These are phyloP conservation scores for Scheffersomyces titani DNA, from an alignment of 1,139 yeast genomes.

Conservation along the genomic window DNA sequence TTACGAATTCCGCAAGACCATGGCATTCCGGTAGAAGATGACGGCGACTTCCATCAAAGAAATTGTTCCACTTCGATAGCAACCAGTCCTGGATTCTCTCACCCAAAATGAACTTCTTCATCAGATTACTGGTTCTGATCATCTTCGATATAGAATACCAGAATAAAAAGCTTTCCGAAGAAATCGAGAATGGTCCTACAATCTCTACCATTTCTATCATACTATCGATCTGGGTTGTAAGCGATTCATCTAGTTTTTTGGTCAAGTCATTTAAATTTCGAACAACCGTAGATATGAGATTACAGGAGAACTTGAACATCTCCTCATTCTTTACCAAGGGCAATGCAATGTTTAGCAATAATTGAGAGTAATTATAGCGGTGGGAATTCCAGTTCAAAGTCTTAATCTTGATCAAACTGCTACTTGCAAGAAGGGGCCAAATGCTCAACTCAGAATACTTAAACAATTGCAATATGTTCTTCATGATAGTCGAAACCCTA, in stretches of 20 bases:
- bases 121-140: conserved; percentile 30
- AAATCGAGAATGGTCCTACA: conserved; percentile 55
- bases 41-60: background rate
- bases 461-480: conserved; percentile 20
- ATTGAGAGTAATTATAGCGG: conserved; percentile 13
- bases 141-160: conserved; percentile 52
- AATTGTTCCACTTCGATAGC: conserved; percentile 36
- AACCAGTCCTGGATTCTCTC: conserved; percentile 46
- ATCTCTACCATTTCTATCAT: conserved; percentile 55
- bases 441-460: conserved; percentile 22
- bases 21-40: conserved; percentile 3
- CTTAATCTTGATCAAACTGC: conserved; percentile 18
- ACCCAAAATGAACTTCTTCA: conserved; percentile 6
- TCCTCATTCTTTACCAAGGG: conserved; percentile 42
- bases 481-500: conserved; percentile 14
- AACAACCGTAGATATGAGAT: conserved; percentile 18
- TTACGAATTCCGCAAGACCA: conserved; percentile 36
- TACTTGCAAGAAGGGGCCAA: conserved; percentile 39
- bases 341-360: conserved; percentile 40
- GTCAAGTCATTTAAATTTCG: conserved; percentile 12
- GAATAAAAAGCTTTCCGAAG: conserved; percentile 49
- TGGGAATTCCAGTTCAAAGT: background rate
- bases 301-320: conserved; percentile 20
- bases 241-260: conserved; percentile 32
- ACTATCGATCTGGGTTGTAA: conserved; percentile 48